Evolutionary conservation across 1,284 basidiomycete genomes (phyloP).

Genomic region (Microbotryomycetes sp.): DNA sequence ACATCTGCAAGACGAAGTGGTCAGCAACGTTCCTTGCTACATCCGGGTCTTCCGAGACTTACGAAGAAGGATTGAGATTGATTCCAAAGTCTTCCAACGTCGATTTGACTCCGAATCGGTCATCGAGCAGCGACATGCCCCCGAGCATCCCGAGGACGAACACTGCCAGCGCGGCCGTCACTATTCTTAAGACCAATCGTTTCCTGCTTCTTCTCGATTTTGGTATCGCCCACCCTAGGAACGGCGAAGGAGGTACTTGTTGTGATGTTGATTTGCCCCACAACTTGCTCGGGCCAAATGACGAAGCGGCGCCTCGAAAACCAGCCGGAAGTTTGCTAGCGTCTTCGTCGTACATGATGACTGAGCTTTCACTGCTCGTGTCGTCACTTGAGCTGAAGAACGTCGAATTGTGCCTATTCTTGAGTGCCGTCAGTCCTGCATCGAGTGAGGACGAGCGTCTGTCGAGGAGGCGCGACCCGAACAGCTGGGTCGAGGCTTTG

Average conservation of each 20-base stretch:
- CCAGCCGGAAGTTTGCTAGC: neutral
- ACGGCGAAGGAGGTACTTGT: neutral
- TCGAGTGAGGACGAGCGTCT: neutral
- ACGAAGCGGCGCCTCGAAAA: neutral
- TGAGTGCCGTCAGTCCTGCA: neutral
- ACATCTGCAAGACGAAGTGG: slow-evolving; percentile 12
- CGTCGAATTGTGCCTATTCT: neutral
- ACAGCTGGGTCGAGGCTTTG: too few species aligned
- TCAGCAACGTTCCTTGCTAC: neutral
- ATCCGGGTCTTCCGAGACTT: neutral
- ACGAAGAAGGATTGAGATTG: neutral
- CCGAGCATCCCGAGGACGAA: slow-evolving; percentile 6
- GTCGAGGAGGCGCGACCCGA: neutral
- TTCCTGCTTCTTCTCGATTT: neutral
- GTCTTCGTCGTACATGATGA: neutral
- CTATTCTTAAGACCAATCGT: neutral
- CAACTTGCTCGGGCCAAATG: neutral
- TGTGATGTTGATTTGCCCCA: neutral
- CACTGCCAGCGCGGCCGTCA: neutral
- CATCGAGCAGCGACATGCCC: neutral
- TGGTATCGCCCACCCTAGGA: neutral
- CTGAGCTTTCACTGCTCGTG: neutral
- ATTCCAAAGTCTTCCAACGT: slow-evolving; percentile 10
- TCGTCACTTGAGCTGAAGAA: too few species aligned
- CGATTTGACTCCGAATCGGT: slow-evolving; percentile 10